Base-by-base conservation (phyloP, 2,329 filamentous ascomycete genomes). In the Cytospora schulzeri region DNA sequence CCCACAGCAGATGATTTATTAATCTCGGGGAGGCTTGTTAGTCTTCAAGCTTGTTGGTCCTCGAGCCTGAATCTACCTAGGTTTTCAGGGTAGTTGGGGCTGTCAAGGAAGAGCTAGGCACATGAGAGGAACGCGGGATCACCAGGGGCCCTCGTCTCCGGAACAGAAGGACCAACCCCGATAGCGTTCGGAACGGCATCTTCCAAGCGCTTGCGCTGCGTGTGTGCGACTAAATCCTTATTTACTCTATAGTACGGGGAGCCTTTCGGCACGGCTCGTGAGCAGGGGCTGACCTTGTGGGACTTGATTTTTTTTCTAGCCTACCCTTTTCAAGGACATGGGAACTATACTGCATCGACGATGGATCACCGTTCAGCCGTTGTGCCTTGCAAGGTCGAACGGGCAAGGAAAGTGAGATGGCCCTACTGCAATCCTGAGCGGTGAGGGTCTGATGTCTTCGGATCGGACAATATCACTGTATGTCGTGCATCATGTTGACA, bases 1-100 rank as follows among this genome's bases (percentile, higher is more conserved):
- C 60, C 60, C 41, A 62, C 52, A 62, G 52, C 28, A 56, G 60
- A 56, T 24, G 38, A 62, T 56, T 29, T 62, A 35, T 61, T 61
- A 51, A 61, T 61, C 59, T 56, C 59, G 51, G 59, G 51, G 59
- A 56, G 48, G 59, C 59, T 55, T 31, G 29, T 33, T 61, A 35
- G 51, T 55, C 38, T 38, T 61, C 26, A 55, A 56, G 19, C 59
- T 61, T 31, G 29, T 33, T 61, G 51, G 51, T 55, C 38, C 52
- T 61, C 26, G 48, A 56, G 19, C 59, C 31, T 55, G 52, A 26
- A 55, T 52, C 45, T 19, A 31, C 9, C 35, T 51, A 28, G 52
- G 51, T n/a, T n/a, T n/a, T n/a, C n/a, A n/a, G n/a, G 12, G 58
- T 54, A 61, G 50, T 54, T 41, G 38, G 33, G 9, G 33, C 33